Base-by-base conservation (phyloP, 2,329 filamentous ascomycete species). In the Xylaria arbuscula region DNA sequence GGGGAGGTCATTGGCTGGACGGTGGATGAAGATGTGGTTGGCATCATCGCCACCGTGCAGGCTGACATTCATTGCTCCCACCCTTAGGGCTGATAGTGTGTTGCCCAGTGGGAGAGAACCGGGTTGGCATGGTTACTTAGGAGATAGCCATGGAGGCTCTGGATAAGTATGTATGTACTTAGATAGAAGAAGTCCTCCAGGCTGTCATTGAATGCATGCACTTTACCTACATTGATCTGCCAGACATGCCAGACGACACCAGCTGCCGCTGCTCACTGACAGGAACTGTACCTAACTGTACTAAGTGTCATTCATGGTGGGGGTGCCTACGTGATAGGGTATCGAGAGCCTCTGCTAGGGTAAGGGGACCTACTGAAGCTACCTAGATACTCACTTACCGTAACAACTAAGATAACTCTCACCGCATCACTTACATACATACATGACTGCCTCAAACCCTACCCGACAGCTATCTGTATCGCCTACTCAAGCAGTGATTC, bases 11-110 rank as follows among this genome's bases (percentile, higher is more conserved):
- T 62, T 62, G 64, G 58, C 32, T 11, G 22, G 24, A 53, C 47
- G 40, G 7, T 4, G 47, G 48, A 51, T 45, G 51, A 24, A 57
- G 51, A 47, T 38, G 38, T 32, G 54, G 42, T 22, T 47, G 42
- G 36, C 51, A 66, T 56, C 32, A 34, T 61, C 11, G 51, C 51
- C 51, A 57, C 63, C 22, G n/a, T 34, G 55, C 24, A 32, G 55
- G 55, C 55, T 57, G 55, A 57, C 24, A 45, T 28, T 10, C 24
- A 45, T 28, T 10, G 1, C 15, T 45, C 55, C 55, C 38, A 42
- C 55, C 19, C 38, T 57, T 57, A 57, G 55, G 55, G 55, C 55
- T 57, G 55, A 57, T 57, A 40, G 40, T 45, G 22, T 45, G 38
- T 15, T 32, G 36, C 32, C 45, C 13, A 22, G 28, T 38, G 13